Percentiles rank a stretch among this genome's conserved stretches.
Evolutionary conservation across 2,329 filamentous ascomycete genomes (phyloP).

Genomic region (Xylaria multiplex): DNA sequence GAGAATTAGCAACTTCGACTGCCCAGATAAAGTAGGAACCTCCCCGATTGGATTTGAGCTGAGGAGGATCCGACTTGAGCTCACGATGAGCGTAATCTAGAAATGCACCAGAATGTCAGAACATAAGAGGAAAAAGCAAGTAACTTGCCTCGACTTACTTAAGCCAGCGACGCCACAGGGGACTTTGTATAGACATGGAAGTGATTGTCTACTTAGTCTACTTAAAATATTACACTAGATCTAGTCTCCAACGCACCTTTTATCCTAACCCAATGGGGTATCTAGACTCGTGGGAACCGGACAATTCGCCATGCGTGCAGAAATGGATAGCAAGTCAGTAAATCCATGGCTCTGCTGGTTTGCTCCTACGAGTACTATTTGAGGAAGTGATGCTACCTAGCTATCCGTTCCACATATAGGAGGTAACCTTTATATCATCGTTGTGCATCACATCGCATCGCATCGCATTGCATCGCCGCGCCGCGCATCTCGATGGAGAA

Average conservation of each 20-base stretch:
- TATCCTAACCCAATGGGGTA: conserved; percentile 10
- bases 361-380: background rate
- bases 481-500: conserved; percentile 28
- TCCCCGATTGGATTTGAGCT: background rate
- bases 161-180: conserved; percentile 3
- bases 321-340: no score
- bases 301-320: conserved; percentile 28
- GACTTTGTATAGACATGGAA: conserved; percentile 8
- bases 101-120: background rate
- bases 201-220: background rate
- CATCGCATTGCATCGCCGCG: conserved; percentile 32
- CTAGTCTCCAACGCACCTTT: background rate
- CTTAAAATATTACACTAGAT: background rate
- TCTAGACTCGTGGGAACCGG: conserved; percentile 13
- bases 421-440: conserved; percentile 36
- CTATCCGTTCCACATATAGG: conserved; percentile 30
- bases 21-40: background rate
- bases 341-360: background rate
- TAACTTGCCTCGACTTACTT: background rate
- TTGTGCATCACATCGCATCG: conserved; percentile 37
- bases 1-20: background rate
- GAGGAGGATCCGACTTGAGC: background rate
- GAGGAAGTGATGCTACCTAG: background rate
- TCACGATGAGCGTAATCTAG: background rate
- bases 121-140: conserved; percentile 1